A percentile compares a stretch with the other conserved stretches of the same genome.
Evolutionary conservation across 2,329 filamentous ascomycete species (phyloP).

Genomic region (Botrytis fragariae): DNA sequence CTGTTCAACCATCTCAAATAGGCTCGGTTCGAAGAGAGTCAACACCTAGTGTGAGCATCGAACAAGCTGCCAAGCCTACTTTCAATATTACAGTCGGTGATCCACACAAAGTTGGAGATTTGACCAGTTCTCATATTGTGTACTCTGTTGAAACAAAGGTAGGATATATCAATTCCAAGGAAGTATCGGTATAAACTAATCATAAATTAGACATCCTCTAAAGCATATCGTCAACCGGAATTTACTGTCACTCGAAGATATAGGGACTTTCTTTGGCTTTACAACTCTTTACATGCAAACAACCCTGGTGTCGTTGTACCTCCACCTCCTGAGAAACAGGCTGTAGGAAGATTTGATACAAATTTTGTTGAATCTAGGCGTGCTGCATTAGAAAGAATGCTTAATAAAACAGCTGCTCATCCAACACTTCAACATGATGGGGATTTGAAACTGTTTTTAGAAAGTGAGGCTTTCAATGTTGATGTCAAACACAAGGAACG

Average conservation of each 20-base stretch:
- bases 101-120: constrained; percentile 94
- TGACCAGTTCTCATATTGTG: constrained; percentile 96
- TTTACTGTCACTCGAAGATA: constrained; percentile 94
- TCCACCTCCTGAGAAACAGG: constrained; percentile 95
- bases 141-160: constrained; percentile 95
- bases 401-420: constrained; percentile 91
- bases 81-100: constrained; percentile 93
- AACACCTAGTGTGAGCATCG: constrained; percentile 81
- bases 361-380: constrained; percentile 94
- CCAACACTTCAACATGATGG: constrained; percentile 87
- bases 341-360: constrained; percentile 89
- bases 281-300: constrained; percentile 89
- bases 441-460: constrained; percentile 93
- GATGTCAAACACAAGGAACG: constrained; percentile 98
- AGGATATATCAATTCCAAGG: constrained; percentile 31
- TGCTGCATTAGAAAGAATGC: constrained; percentile 92
- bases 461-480: constrained; percentile 93
- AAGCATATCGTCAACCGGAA: constrained; percentile 88
- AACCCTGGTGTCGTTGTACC: constrained; percentile 94
- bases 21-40: constrained; percentile 52
- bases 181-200: constrained; percentile 23
- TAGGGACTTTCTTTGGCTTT: constrained; percentile 96
- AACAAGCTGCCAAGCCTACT: constrained; percentile 87
- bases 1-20: constrained; percentile 57
- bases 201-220: constrained; percentile 74